Conservation (phyloP, 768 basidiomycete species). For the Vararia minispora region DNA sequence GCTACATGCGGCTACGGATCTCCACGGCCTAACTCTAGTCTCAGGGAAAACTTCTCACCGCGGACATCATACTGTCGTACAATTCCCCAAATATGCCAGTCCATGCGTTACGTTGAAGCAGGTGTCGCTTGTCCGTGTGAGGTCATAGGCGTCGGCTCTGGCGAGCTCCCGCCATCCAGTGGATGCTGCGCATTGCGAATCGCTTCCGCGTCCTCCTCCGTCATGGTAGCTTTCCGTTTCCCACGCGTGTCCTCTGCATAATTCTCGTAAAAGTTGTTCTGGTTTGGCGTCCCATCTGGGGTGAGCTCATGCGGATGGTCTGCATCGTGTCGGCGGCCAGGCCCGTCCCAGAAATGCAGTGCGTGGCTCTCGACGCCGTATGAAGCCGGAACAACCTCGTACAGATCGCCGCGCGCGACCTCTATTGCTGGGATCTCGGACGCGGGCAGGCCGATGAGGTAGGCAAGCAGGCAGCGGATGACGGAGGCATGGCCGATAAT, state of each 20-base stretch:
- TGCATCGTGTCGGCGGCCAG: conserved; percentile 46
- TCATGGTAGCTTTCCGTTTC: conserved; percentile 20
- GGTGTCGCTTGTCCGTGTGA: too few species aligned
- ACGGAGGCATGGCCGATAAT: conserved; percentile 98
- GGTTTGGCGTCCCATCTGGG: conserved; percentile 34
- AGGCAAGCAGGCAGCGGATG: conserved; percentile 89
- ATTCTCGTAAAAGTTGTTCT: conserved; percentile 81
- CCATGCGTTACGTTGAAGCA: too few species aligned
- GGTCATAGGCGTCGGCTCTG: too few species aligned
- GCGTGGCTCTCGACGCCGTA: conserved; percentile 88
- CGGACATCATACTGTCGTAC: too few species aligned
- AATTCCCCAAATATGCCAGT: too few species aligned
- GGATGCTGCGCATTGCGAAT: conserved; percentile 2
- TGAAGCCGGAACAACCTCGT: conserved; percentile 83
- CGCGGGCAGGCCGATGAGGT: conserved; percentile 87
- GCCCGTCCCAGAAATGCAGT: conserved; percentile 88
- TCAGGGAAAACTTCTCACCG: too few species aligned
- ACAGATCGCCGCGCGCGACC: conserved; percentile 90
- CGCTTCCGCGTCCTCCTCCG: conserved; percentile 2
- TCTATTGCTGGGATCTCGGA: conserved; percentile 97
- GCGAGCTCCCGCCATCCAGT: too few species aligned
- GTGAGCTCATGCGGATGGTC: conserved; percentile 22
- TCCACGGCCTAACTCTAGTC: too few species aligned
- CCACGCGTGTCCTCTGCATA: conserved; percentile 46
- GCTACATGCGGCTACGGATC: too few species aligned